A percentile compares a stretch with the other conserved stretches of the same genome.
phyloP scores from a whole-genome alignment of 768 basidiomycete genomes.

The Rickenella mellea region DNA sequence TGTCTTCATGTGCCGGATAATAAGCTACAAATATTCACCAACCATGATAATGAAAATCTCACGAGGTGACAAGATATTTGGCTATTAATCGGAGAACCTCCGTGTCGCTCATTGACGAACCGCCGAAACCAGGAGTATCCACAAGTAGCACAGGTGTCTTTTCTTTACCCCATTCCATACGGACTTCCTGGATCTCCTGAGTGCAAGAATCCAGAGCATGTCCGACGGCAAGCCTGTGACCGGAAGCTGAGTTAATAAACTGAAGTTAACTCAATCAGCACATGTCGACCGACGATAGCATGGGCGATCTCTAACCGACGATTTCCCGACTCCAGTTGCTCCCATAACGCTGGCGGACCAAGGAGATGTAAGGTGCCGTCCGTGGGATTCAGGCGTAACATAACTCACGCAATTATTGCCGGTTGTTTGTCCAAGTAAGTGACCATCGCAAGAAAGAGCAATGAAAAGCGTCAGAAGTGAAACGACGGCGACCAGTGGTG shows the following conservation, averaged over 20 bases:
- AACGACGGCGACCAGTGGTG: no score
- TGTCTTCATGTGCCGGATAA: slow-evolving; percentile 7
- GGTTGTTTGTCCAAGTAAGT: no score
- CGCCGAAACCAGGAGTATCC: no score
- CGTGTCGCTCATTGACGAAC: no score
- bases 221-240: slow-evolving; percentile 36
- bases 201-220: slow-evolving; percentile 42
- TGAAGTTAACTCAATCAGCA: slow-evolving; percentile 12
- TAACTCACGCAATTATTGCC: no score
- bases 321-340: slow-evolving; percentile 27
- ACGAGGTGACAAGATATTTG: slow-evolving; percentile 4
- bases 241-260: slow-evolving; percentile 49
- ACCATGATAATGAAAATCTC: not conserved
- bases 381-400: no score
- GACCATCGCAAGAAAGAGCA: no score
- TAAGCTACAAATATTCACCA: not conserved
- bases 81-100: slow-evolving; percentile 8
- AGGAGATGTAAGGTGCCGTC: no score
- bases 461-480: no score
- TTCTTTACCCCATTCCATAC: no score
- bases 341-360: slow-evolving; percentile 27
- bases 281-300: not conserved
- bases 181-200: slow-evolving; percentile 31
- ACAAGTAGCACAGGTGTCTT: no score
- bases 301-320: slow-evolving; percentile 15